A percentile compares a stretch with the other conserved stretches of the same genome.
Conservation (phyloP, 345 rosid species). For the Rhizophora mangle region DNA sequence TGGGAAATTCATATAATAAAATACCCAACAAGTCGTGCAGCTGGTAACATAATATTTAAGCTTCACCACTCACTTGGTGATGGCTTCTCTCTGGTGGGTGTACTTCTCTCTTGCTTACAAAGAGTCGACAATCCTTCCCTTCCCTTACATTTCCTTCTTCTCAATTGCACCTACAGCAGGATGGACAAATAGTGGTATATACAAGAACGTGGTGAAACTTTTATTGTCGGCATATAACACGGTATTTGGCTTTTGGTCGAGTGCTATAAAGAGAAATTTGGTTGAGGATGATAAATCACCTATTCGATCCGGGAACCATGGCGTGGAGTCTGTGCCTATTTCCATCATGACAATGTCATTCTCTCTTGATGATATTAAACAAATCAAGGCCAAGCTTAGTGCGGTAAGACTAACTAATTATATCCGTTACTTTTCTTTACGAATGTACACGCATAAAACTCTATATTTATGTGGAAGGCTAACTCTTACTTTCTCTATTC, state of each 20-base stretch:
- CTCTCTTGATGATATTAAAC: constrained; percentile 36
- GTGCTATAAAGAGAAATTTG: constrained; percentile 39
- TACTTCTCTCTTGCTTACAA: constrained; percentile 51
- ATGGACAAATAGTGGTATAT: background rate
- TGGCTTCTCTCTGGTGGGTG: constrained; percentile 50
- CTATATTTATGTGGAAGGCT: too few species aligned
- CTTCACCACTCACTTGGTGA: constrained; percentile 60
- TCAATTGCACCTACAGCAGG: background rate
- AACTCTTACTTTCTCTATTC: too few species aligned
- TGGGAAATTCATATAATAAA: constrained; percentile 57
- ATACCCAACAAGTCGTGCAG: constrained; percentile 37
- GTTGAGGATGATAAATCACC: constrained; percentile 37
- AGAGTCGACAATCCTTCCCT: constrained; percentile 49
- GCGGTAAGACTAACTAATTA: background rate
- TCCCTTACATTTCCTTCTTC: constrained; percentile 40
- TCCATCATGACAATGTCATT: constrained; percentile 23
- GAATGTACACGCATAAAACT: too few species aligned
- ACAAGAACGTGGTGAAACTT: background rate
- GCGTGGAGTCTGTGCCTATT: constrained; percentile 37
- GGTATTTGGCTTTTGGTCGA: constrained; percentile 34
- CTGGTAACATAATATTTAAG: constrained; percentile 37
- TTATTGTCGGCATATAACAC: constrained; percentile 25
- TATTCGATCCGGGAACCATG: constrained; percentile 32
- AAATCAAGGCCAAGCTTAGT: constrained; percentile 33
- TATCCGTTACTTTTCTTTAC: too few species aligned